A percentile compares a stretch with the other conserved stretches of the same genome.
phyloP scores from a whole-genome alignment of 2,329 filamentous ascomycete genomes.

The Alternaria novae-zelandiae region DNA sequence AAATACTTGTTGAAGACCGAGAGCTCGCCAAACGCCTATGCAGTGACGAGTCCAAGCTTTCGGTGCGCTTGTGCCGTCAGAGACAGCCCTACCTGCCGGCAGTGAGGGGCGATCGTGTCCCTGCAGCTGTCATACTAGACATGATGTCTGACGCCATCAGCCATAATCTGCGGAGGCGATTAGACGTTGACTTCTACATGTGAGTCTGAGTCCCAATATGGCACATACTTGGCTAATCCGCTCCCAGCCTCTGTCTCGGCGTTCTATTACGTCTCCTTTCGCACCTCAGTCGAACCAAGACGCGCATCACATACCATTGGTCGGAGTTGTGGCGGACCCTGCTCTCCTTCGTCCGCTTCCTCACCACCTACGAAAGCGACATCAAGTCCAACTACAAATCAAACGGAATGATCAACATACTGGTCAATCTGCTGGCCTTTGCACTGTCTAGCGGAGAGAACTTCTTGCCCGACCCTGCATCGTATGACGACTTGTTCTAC shows the following conservation, averaged over 20 bases:
- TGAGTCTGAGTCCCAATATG: slow-evolving; percentile 28
- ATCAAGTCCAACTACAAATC: slow-evolving; percentile 73
- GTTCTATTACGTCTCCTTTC: slow-evolving; percentile 84
- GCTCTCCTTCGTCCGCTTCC: slow-evolving; percentile 85
- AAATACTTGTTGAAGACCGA: slow-evolving; percentile 85
- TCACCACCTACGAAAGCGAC: slow-evolving; percentile 84
- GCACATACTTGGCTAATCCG: not conserved
- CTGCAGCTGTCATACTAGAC: slow-evolving; percentile 81
- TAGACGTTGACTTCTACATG: slow-evolving; percentile 86
- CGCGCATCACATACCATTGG: slow-evolving; percentile 89
- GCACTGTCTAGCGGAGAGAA: slow-evolving; percentile 86
- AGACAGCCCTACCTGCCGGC: slow-evolving; percentile 83
- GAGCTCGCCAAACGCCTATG: slow-evolving; percentile 83
- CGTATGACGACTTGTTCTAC: slow-evolving; percentile 98
- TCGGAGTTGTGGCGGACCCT: slow-evolving; percentile 91
- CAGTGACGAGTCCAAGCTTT: slow-evolving; percentile 74
- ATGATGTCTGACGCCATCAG: slow-evolving; percentile 89
- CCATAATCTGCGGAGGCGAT: slow-evolving; percentile 84
- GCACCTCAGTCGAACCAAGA: slow-evolving; percentile 81
- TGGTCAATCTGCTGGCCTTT: slow-evolving; percentile 83
- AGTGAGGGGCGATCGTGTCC: slow-evolving; percentile 72
- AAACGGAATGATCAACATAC: slow-evolving; percentile 74
- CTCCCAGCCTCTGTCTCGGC: slow-evolving; percentile 71
- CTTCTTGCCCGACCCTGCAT: slow-evolving; percentile 84
- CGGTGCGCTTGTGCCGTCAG: slow-evolving; percentile 87